Base-by-base conservation (phyloP, 1,284 basidiomycete genomes). In the Apiotrichum gamsii region DNA sequence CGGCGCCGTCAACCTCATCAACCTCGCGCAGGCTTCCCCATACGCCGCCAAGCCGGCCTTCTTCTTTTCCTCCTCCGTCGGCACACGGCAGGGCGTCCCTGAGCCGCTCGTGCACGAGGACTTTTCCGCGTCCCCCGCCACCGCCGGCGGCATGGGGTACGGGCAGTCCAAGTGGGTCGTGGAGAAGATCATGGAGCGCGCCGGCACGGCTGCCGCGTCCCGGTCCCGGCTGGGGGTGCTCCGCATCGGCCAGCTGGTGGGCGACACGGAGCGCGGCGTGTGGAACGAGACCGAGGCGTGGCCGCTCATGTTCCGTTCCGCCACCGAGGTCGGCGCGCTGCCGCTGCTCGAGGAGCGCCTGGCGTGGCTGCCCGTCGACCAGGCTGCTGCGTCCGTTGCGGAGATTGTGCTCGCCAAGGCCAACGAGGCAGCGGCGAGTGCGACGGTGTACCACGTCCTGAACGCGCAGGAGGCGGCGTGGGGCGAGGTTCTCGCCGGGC, bases 371-470 rank as follows among this genome's bases (percentile, higher is more conserved):
- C 80, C 80, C 0, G 78, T 82, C 37, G 75, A 83, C 62, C 69
- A 73, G 37, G 80, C 81, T 0, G 82, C 76, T 1, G 62, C 67
- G 23, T 73, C 75, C 8, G 77, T 83, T 47, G 56, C 73, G 29
- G 79, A 82, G 43, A 69, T 82, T 37, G 68, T 77, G 6, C 56
- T 70, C 5, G 25, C 11, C 8, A 6, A 6, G 8, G 11, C 6
- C 25, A n/a, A n/a, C n/a, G n/a, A n/a, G n/a, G 47, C 25, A 1
- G 40, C 16, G 23, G 36, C 25, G 8, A 41, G 45, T 4, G 56
- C 54, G 5, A 47, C 49, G 51, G 80, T 87, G 43, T 90, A 88
- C 70, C 79, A 87, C 67, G 85, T 90, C 59, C 80, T 87, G 25
- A 77, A 78, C 43, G 70, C 74, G 1, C 64, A 73, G 9, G 56